Evolutionary conservation across 2,329 filamentous ascomycete species (phyloP).

Genomic region (Hymenoscyphus albidus): DNA sequence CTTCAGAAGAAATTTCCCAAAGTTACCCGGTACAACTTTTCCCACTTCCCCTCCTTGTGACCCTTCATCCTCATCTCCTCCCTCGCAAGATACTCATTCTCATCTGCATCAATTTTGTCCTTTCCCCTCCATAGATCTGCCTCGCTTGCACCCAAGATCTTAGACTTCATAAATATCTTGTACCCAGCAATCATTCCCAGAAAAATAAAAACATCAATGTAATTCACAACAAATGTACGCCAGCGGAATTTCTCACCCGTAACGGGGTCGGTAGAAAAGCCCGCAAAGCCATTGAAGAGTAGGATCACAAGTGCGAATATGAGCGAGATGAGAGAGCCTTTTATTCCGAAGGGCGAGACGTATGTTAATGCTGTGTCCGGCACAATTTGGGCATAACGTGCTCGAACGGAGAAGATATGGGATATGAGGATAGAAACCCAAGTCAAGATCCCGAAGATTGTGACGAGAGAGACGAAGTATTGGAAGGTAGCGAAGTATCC

Average conservation of each 20-base stretch:
- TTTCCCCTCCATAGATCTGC: constrained; percentile 59
- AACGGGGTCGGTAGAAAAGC: constrained; percentile 59
- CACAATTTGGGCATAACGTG: constrained; percentile 58
- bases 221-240: constrained; percentile 62
- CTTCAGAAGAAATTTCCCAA: constrained; percentile 28
- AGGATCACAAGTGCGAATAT: constrained; percentile 70
- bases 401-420: constrained; percentile 64
- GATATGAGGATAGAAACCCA: constrained; percentile 51
- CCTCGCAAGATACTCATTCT: constrained; percentile 39
- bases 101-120: constrained; percentile 56
- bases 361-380: constrained; percentile 57
- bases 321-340: constrained; percentile 65
- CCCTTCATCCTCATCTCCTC: constrained; percentile 22
- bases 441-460: constrained; percentile 34
- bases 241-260: constrained; percentile 49
- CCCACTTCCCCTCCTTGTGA: constrained; percentile 17
- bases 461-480: constrained; percentile 68
- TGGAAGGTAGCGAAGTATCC: constrained; percentile 61
- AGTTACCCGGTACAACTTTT: constrained; percentile 23
- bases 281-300: constrained; percentile 78
- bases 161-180: constrained; percentile 43
- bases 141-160: constrained; percentile 44
- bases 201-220: constrained; percentile 61
- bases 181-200: constrained; percentile 55
- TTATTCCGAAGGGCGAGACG: constrained; percentile 67